Evolutionary conservation across 257 asterid species (phyloP).

Genomic region (Rauvolfia tetraphylla): DNA sequence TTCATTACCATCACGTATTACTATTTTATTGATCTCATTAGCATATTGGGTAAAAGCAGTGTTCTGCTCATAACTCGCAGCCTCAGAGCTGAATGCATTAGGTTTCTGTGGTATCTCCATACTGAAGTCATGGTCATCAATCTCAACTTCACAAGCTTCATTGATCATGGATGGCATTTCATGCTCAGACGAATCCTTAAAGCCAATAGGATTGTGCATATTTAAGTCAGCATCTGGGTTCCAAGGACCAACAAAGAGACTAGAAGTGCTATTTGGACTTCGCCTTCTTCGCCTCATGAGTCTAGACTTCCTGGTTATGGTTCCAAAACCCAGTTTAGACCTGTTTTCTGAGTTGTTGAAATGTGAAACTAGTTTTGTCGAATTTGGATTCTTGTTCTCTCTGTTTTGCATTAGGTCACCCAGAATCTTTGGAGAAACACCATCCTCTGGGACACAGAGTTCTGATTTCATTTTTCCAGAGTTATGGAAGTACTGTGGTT

Average conservation of each 20-base stretch:
- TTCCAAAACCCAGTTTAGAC: constrained; percentile 14
- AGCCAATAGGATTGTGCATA: not conserved
- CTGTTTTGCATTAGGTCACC: not conserved
- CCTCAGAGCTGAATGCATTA: not conserved
- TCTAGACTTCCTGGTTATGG: constrained; percentile 17
- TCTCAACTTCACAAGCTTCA: constrained; percentile 6
- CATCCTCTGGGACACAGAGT: not conserved
- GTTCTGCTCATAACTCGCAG: constrained; percentile 3
- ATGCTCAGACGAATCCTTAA: constrained; percentile 4
- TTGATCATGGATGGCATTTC: constrained; percentile 6
- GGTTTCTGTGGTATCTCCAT: not conserved
- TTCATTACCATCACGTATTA: not conserved
- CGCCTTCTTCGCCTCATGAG: constrained; percentile 15
- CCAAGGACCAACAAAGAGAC: constrained; percentile 16
- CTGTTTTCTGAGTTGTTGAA: not conserved
- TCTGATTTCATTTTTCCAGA: constrained; percentile 2
- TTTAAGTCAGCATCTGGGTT: not conserved
- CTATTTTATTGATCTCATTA: not conserved
- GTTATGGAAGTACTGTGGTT: constrained; percentile 3
- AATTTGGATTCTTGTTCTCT: constrained; percentile 19
- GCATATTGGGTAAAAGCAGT: not conserved
- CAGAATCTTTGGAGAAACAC: not conserved
- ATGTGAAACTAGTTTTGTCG: constrained; percentile 3
- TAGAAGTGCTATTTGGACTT: constrained; percentile 1
- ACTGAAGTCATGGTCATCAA: constrained; percentile 16